phyloP scores from a whole-genome alignment of 148 eudicot species.

The Rhododendron vialii region DNA sequence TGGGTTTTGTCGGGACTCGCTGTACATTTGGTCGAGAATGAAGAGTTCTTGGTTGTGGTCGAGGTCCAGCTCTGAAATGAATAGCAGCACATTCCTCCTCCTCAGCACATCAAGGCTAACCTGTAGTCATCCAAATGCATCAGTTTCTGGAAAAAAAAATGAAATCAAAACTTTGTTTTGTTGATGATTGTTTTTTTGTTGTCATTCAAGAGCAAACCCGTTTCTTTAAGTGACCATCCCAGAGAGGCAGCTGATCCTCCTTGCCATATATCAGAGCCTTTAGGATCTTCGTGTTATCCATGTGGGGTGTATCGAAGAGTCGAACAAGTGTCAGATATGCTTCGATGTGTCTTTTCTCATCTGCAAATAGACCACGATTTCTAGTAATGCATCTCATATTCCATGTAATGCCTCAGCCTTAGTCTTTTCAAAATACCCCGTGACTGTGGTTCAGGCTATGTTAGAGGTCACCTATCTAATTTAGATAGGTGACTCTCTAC shows the following conservation, averaged over 20 bases:
- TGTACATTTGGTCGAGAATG: constrained; percentile 46
- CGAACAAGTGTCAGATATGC: constrained; percentile 52
- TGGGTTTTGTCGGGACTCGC: constrained; percentile 29
- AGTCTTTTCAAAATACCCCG: background rate
- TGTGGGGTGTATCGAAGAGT: constrained; percentile 58
- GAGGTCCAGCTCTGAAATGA: constrained; percentile 72
- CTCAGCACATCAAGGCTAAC: constrained; percentile 61
- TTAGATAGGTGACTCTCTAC: too few species aligned
- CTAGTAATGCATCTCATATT: background rate
- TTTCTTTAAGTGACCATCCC: constrained; percentile 38
- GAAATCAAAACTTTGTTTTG: too few species aligned
- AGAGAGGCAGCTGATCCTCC: constrained; percentile 63
- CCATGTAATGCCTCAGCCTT: background rate
- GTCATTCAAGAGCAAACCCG: constrained; percentile 24
- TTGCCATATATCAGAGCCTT: constrained; percentile 53
- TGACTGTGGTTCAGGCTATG: too few species aligned
- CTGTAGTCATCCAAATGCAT: constrained; percentile 28
- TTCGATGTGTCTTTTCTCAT: constrained; percentile 70
- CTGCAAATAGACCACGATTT: constrained; percentile 27
- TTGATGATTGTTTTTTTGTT: background rate
- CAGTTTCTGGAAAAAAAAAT: background rate
- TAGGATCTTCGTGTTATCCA: constrained; percentile 64
- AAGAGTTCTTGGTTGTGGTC: constrained; percentile 21
- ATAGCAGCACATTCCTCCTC: constrained; percentile 61
- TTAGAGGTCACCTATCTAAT: too few species aligned